Evolutionary conservation across 177 flowering plant genomes (phyloP), one percentile per base, ranked within the genome.

Genomic region (Vitis hybrid): DNA sequence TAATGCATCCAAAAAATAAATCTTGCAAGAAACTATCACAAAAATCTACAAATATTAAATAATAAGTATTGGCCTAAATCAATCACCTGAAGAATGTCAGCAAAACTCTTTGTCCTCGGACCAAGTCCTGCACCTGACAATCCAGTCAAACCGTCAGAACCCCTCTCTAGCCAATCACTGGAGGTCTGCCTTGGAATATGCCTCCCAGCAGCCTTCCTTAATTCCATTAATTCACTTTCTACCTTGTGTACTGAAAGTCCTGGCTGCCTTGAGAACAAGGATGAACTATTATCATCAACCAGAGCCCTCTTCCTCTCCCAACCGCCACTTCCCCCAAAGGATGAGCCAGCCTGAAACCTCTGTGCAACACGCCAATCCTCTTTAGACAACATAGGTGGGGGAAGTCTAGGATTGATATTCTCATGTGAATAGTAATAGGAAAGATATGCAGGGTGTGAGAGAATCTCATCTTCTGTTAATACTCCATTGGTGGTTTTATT

Each of bases 291-390:
- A 16, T 77, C 72, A 50, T 67, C 81, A 68, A 79, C 82, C 14
- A 60, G 65, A 48, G 65, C 7, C 12, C 78, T 83, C 73, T 82
- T 83, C 65, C 70, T 86, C 78, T 81, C 79, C 85, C 82, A 68
- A 65, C 89, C 89, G 55, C 81, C 87, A 15, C 73, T 71, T 9
- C 85, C 85, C 10, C 83, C 88, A 59, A 74, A 61, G 0, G 84
- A 66, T 7, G 87, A 79, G 2, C 82, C 83, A 20, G 72, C 84
- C 71, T 85, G 94, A 70, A 90, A 79, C 82, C 97, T 82, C 73
- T 87, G 97, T 0, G 93, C 87, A 31, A 82, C 68, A 19, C 93
- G 84, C 97, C 98, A 92, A 79, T 92, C 95, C 80, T 94, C 98
- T 79, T 77, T 89, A 1, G 98, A 88, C 73, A 89, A 19, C 71